phyloP scores from a whole-genome alignment of 306 rosid species.

The Vachellia pachyceras region DNA sequence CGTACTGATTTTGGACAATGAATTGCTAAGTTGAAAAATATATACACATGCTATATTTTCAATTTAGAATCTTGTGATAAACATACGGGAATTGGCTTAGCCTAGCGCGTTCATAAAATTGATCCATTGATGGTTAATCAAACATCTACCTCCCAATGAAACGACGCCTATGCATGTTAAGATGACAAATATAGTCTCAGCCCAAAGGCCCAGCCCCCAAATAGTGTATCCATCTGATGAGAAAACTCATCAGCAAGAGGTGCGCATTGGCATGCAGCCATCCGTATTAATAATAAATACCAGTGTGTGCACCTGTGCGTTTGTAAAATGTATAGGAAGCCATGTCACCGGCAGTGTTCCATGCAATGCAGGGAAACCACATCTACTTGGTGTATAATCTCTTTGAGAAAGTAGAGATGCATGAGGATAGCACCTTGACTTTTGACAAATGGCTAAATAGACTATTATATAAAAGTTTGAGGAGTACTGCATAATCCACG shows the following conservation, averaged over 20 bases:
- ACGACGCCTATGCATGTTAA: neutral
- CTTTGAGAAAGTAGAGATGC: neutral
- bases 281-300: neutral
- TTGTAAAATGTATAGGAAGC: neutral
- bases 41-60: neutral
- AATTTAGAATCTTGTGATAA: neutral
- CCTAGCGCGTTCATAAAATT: neutral
- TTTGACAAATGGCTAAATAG: constrained; percentile 17
- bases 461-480: constrained; percentile 2
- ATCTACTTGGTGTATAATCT: neutral
- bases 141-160: neutral
- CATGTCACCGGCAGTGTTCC: neutral
- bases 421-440: neutral
- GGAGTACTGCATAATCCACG: neutral
- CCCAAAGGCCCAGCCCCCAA: neutral
- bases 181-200: neutral
- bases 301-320: neutral
- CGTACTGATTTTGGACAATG: neutral
- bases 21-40: neutral
- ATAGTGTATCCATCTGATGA: neutral
- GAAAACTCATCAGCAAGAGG: neutral
- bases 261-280: neutral
- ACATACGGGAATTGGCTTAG: neutral
- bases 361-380: neutral
- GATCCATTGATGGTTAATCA: neutral